These are phyloP conservation scores for Termitomyces sp. DNA, from an alignment of 768 basidiomycete genomes.

Conservation along the genomic window DNA sequence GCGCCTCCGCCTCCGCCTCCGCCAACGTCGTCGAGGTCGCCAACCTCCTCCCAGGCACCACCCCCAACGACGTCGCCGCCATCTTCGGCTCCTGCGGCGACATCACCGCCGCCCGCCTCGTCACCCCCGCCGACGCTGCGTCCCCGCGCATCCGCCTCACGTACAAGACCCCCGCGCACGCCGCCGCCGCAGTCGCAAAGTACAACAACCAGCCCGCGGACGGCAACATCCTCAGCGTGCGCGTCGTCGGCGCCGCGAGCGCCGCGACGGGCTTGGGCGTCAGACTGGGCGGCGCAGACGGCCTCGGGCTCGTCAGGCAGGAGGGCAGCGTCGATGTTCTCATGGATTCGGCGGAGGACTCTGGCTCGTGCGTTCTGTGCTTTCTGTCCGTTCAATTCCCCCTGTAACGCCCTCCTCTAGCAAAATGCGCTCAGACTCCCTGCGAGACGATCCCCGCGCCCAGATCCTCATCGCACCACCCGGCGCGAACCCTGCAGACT, in stretches of 20 bases:
- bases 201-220: constrained; percentile 84
- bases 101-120: constrained; percentile 46
- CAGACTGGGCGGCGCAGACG: constrained; percentile 52
- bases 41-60: constrained; percentile 73
- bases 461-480: constrained; percentile 67
- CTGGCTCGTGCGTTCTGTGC: constrained; percentile 49
- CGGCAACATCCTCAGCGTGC: constrained; percentile 67
- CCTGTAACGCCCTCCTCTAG: constrained; percentile 30
- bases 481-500: constrained; percentile 54
- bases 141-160: constrained; percentile 63
- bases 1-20: constrained; percentile 52
- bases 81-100: constrained; percentile 81
- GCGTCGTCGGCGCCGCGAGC: constrained; percentile 51
- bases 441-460: constrained; percentile 62
- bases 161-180: constrained; percentile 62
- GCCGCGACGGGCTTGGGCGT: constrained; percentile 52
- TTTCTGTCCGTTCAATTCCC: neutral
- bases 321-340: constrained; percentile 58
- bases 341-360: constrained; percentile 45
- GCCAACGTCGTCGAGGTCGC: constrained; percentile 75
- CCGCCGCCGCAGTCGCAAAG: constrained; percentile 63
- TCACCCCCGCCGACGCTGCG: constrained; percentile 21
- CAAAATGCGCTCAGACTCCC: constrained; percentile 83
- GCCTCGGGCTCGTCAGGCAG: constrained; percentile 49
- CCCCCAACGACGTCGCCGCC: constrained; percentile 78